These are phyloP conservation scores for Botrytis cinerea DNA, from an alignment of 2,329 filamentous ascomycete genomes.

Conservation along the genomic window DNA sequence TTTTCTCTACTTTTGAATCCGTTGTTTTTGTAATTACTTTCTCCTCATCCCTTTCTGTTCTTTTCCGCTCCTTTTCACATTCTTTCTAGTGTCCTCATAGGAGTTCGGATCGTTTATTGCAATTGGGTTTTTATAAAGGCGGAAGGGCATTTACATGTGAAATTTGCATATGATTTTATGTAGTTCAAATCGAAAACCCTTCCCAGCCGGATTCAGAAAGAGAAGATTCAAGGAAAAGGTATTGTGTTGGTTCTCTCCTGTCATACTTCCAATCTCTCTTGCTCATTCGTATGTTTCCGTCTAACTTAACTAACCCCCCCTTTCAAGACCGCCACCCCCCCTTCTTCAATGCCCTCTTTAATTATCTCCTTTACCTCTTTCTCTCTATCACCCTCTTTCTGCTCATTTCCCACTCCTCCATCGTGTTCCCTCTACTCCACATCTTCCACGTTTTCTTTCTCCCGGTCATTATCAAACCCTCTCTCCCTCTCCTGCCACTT, in stretches of 20 bases:
- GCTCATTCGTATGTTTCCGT: too few species aligned
- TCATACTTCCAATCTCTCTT: rapidly evolving
- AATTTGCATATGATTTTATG: neutral
- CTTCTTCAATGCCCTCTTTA: too few species aligned
- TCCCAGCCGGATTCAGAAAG: rapidly evolving
- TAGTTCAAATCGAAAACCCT: neutral
- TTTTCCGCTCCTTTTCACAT: neutral
- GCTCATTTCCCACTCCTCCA: neutral
- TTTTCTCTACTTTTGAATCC: neutral
- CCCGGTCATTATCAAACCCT: neutral
- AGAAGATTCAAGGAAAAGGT: neutral
- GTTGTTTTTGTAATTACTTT: neutral
- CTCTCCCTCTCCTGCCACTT: too few species aligned
- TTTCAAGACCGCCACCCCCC: rapidly evolving
- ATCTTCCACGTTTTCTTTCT: neutral
- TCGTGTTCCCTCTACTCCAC: neutral
- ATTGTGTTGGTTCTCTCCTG: neutral
- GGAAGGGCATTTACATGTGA: neutral
- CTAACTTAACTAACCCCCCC: neutral
- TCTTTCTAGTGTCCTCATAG: neutral
- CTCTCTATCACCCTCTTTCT: neutral
- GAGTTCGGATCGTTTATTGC: neutral
- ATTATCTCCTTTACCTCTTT: too few species aligned
- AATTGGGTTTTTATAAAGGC: neutral
- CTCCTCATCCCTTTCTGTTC: too few species aligned